Evolutionary conservation across 768 basidiomycete genomes (phyloP), one percentile per base, ranked within the genome.

Genomic region (Boletus subcaerulescens): DNA sequence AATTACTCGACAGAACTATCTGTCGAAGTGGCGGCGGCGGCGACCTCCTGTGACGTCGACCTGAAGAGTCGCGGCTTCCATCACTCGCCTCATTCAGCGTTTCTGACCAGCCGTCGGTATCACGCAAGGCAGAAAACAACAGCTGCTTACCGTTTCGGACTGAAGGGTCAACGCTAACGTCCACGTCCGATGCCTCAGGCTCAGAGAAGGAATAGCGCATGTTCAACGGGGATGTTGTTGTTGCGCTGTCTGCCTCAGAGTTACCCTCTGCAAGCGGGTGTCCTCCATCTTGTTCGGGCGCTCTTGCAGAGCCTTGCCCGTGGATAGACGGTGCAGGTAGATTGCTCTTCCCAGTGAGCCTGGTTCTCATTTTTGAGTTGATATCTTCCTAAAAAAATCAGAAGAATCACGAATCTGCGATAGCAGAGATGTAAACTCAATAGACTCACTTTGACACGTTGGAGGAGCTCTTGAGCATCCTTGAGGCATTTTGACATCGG

Each of bases 351-450:
- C 48, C 51, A 12, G 3, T 31, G 8, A 61, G 26, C 35, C 38
- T 49, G 20, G 32, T 36, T 44, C 56, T 58, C 18, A 45, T 0
- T 45, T 55, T 52, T 13, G 15, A 13, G 5, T 35, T 24, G 0
- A 64, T 54, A 20, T 51, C 40, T 11, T 35, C 43, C 63, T 65
- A 12, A 8, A 22, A 22, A 14, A 15, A 20, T 12, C 5, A 12
- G 14, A 4, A 45, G 26, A 14, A 20, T 22, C 4, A 36, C 26
- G n/a, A 46, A 18, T 22, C 36, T 5, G 26, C 10, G 10, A 44
- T 2, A 22, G 10, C 10, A 18, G 22, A 53, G 11, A 12, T n/a
- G 5, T 2, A 0, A 13, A 35, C 2, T 12, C 22, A n/a, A 36
- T 22, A 10, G 4, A 40, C 51, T 40, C 12, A 52, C 63, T 10